Evolutionary conservation across 352 stramenopile species (phyloP), one percentile per base, ranked within the genome.

Genomic region (Globisporangium carolinianum): DNA sequence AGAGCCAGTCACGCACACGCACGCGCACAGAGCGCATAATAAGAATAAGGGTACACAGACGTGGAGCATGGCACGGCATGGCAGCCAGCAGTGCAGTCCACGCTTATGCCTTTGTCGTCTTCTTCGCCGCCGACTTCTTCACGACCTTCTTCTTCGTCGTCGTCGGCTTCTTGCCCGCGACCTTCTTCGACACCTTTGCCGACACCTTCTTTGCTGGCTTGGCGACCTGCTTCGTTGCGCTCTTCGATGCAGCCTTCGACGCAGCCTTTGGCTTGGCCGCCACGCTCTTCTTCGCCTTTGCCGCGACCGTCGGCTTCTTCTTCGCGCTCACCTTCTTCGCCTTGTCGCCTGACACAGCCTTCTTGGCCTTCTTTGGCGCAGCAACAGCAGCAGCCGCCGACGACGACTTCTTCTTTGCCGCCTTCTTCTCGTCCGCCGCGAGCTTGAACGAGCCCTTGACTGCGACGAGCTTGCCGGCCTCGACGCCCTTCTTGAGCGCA

Each of bases 381-480:
- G 24, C 24, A 24, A 24, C 24, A 24, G 24, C 24, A 4, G 63
- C 36, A 24, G 36, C 57, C 24, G 24, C 1, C 4, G 41, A 12
- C 39, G 39, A 7, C 6, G 39, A 51, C 52, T 60, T 60, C 18
- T 50, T 60, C 58, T 66, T 76, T 7, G 68, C 69, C 4, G 63
- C 58, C 73, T 97, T 97, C 77, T 97, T 98, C 71, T 91, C 82
- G 3, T 94, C 86, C 18, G 91, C 67, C 3, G 87, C 89, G 14
- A 98, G 76, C 75, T 98, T 98, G 87, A 97, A 98, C 45, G 89
- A 97, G 53, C 80, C 83, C 78, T 98, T 98, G 15, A 97, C 81
- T 47, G 95, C 74, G 18, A 98, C 76, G 4, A 98, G 79, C 67
- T 93, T 93, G 61, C 91, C 91, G 9, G 71, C 68, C 58, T 92